Conservation (phyloP, 768 basidiomycete species). For the Hortiboletus campestris region DNA sequence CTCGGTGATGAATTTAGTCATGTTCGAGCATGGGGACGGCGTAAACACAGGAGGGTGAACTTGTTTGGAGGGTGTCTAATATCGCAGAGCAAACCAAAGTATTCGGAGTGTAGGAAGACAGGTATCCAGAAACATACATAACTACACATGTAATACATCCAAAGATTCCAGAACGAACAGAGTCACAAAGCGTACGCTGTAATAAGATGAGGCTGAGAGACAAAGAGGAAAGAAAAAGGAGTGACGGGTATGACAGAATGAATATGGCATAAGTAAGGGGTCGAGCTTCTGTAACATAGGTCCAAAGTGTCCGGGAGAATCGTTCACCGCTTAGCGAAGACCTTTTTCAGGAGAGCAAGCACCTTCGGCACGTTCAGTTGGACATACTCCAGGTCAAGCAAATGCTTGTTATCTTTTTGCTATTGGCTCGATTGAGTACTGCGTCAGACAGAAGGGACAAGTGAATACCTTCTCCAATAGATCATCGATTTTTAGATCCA, state of each 20-base stretch:
- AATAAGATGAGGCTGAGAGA: slow-evolving; percentile 13
- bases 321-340: slow-evolving; percentile 80
- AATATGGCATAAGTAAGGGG: slow-evolving; percentile 36
- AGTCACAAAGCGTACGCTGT: slow-evolving; percentile 23
- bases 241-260: slow-evolving; percentile 32
- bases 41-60: not conserved
- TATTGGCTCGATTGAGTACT: slow-evolving; percentile 36
- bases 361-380: slow-evolving; percentile 97
- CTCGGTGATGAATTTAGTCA: not conserved
- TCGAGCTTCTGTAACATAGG: slow-evolving; percentile 18
- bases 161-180: slow-evolving; percentile 30
- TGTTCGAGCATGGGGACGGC: not conserved
- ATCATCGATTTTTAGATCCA: slow-evolving; percentile 99
- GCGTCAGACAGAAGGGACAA: not conserved
- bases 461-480: slow-evolving; percentile 85
- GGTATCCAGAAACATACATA: slow-evolving; percentile 37
- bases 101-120: slow-evolving; percentile 29
- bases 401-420: slow-evolving; percentile 99
- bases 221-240: slow-evolving; percentile 16
- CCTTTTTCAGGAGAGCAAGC: slow-evolving; percentile 87
- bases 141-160: slow-evolving; percentile 38
- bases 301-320: slow-evolving; percentile 4
- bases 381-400: slow-evolving; percentile 96
- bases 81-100: slow-evolving; percentile 11
- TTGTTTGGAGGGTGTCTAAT: not conserved